Conservation (phyloP, 805 yeast species). For the Dipodascopsis uninucleata region DNA sequence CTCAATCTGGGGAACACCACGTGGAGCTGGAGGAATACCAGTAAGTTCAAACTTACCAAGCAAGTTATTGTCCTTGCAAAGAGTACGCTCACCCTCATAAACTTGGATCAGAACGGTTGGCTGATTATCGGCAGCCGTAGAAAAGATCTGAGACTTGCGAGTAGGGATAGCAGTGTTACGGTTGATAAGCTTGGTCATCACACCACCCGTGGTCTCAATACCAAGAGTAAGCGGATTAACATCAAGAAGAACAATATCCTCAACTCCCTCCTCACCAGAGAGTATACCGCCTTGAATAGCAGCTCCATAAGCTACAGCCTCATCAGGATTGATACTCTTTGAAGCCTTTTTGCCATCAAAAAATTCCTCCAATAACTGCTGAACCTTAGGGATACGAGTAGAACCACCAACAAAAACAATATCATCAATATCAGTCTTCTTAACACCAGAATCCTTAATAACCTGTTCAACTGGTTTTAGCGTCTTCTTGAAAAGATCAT, state of each 20-base stretch:
- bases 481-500: constrained; percentile 89
- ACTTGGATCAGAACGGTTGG: constrained; percentile 98
- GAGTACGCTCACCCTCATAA: constrained; percentile 96
- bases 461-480: constrained; percentile 95
- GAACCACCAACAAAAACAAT: constrained; percentile 99
- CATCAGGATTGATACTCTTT: constrained; percentile 98
- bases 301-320: constrained; percentile 99
- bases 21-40: constrained; percentile 98
- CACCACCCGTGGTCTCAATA: constrained; percentile 99
- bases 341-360: constrained; percentile 94
- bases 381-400: constrained; percentile 98
- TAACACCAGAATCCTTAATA: constrained; percentile 85
- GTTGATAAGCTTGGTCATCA: constrained; percentile 96
- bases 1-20: constrained; percentile 98
- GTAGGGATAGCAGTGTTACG: constrained; percentile 98
- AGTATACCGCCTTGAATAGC: constrained; percentile 99
- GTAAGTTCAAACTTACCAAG: constrained; percentile 95
- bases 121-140: constrained; percentile 96
- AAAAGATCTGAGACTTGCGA: constrained; percentile 94
- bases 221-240: constrained; percentile 97
- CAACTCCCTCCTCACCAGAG: constrained; percentile 92
- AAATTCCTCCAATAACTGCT: constrained; percentile 82
- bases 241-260: constrained; percentile 86
- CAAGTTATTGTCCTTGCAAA: constrained; percentile 91
- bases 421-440: constrained; percentile 84